phyloP scores from a whole-genome alignment of 2,329 filamentous ascomycete genomes.

The Aspergillus bombycis region DNA sequence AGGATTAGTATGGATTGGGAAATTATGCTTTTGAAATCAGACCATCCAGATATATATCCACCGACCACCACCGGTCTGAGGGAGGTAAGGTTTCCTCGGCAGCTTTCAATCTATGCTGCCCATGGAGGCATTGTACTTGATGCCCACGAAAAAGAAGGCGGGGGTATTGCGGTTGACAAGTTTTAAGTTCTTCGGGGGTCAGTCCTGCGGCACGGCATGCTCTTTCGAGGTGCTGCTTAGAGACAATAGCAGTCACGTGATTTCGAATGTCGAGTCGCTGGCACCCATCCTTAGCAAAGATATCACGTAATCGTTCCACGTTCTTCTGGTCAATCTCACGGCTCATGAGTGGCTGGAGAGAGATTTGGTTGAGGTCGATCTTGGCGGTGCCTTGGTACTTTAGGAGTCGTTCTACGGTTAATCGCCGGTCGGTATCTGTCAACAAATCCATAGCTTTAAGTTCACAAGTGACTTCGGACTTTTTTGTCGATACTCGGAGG shows the following conservation, averaged over 20 bases:
- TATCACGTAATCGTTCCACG: constrained; percentile 24
- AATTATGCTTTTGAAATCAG: not conserved
- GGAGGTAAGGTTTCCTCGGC: constrained; percentile 22
- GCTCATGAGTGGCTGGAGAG: constrained; percentile 14
- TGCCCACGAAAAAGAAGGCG: not conserved
- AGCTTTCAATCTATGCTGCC: constrained; percentile 28
- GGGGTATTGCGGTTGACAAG: not conserved
- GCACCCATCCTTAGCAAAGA: constrained; percentile 24
- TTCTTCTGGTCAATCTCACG: constrained; percentile 20
- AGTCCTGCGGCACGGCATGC: not conserved
- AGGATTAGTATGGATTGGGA: constrained; percentile 8
- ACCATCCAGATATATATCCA: constrained; percentile 36
- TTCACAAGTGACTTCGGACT: not conserved
- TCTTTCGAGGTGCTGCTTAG: not conserved
- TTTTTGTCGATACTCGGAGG: not conserved
- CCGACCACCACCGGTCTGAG: constrained; percentile 31
- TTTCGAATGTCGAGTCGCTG: constrained; percentile 23
- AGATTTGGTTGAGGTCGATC: constrained; percentile 28
- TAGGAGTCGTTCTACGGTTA: constrained; percentile 22
- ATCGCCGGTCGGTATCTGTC: constrained; percentile 18
- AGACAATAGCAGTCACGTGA: constrained; percentile 20
- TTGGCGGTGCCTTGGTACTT: constrained; percentile 33
- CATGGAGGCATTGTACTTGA: constrained; percentile 26
- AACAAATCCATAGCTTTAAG: constrained; percentile 10
- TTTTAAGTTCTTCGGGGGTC: not conserved